Evolutionary conservation across 164 flowering plant species (phyloP), one percentile per base, ranked within the genome.

Genomic region (Chloranthus sessilifolius): DNA sequence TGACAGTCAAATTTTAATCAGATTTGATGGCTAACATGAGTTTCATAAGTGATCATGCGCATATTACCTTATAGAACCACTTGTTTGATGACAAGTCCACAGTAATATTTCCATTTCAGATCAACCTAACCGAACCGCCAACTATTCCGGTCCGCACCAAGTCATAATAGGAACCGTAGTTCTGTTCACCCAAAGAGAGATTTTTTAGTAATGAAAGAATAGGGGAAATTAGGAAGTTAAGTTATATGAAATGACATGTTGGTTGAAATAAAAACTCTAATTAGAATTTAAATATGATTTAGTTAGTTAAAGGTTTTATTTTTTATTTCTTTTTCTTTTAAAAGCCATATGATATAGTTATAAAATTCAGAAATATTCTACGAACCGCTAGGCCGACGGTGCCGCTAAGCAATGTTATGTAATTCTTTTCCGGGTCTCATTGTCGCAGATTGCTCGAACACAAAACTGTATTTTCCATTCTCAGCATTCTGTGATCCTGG

Each of bases 81-180:
- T 37, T 53, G 39, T 73, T 63, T 0, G 59, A 5, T 1, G 94
- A 75, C 25, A 85, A 59, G 25, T 79, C 77, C 52, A 72, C 77
- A 3, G 69, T 52, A 1, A 74, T 28, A 2, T 38, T 75, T 25
- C 69, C 73, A 19, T 27, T 45, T n/a, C 76, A 74, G 4, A 80
- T 25, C 14, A 82, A 22, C 33, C 64, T 50, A 14, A 84, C 78
- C 0, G 85, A 82, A 1, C 88, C 67, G 1, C 56, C 78, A 0
- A 51, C 45, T 3, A 87, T 53, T 29, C 94, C 88, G 7, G 58
- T n/a, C 15, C 45, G 46, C 0, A 15, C 12, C 43, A 53, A 0
- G 47, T 88, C 96, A 30, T 38, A 83, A 2, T 14, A 22, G 0
- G 75, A 14, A 0, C 88, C 92, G 51, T 84, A 87, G 35, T 82